Evolutionary conservation across 2,329 filamentous ascomycete genomes (phyloP).

Genomic region (Zymoseptoria ardabiliae): DNA sequence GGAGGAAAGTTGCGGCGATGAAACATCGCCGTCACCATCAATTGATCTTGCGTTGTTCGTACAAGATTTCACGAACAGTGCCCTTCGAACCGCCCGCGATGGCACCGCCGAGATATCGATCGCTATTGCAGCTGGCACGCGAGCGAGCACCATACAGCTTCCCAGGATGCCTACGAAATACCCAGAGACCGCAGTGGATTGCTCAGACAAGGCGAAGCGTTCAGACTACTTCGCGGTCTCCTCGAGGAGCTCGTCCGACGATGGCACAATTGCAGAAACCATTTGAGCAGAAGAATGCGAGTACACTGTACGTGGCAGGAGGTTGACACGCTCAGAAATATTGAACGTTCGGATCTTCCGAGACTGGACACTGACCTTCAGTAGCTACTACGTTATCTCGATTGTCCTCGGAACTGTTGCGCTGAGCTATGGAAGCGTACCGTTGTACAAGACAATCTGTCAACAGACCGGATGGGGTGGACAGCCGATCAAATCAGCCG

Average conservation of each 20-base stretch:
- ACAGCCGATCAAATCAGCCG: constrained; percentile 76
- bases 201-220: constrained; percentile 25
- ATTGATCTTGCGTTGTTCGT: background rate
- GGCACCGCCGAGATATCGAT: constrained; percentile 25
- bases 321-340: background rate
- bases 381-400: constrained; percentile 66
- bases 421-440: constrained; percentile 74
- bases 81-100: constrained; percentile 11
- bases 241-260: constrained; percentile 35
- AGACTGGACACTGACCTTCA: background rate
- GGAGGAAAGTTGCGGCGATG: constrained; percentile 3
- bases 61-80: background rate
- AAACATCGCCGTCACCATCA: constrained; percentile 2
- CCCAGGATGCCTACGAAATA: constrained; percentile 11
- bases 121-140: constrained; percentile 22
- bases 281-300: constrained; percentile 61
- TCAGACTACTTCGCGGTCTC: constrained; percentile 18
- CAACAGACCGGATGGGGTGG: constrained; percentile 86
- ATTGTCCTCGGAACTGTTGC: constrained; percentile 73
- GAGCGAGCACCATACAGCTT: constrained; percentile 19
- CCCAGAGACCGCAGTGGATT: constrained; percentile 7
- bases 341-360: background rate
- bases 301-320: constrained; percentile 48
- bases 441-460: constrained; percentile 85
- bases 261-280: constrained; percentile 60